Percentiles rank a stretch among this genome's conserved stretches.
These are phyloP conservation scores for Claviceps sorghi DNA, from an alignment of 2,329 filamentous ascomycete species.

Conservation along the genomic window DNA sequence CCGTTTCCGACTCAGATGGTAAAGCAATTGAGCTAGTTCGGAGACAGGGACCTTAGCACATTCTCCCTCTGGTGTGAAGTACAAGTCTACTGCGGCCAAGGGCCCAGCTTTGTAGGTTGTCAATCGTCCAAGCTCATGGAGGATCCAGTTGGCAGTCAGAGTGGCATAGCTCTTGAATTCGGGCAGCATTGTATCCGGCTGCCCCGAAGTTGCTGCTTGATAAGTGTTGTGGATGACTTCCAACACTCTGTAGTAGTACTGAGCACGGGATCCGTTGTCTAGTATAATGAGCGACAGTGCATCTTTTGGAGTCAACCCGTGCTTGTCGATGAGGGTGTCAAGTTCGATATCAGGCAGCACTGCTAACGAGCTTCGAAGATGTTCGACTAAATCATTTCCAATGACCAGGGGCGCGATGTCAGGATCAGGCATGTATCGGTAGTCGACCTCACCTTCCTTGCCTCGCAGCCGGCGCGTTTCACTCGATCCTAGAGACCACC, in stretches of 20 bases:
- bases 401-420: slow-evolving; percentile 74
- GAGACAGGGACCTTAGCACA: slow-evolving; percentile 30
- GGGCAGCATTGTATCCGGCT: slow-evolving; percentile 6
- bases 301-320: slow-evolving; percentile 65
- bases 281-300: slow-evolving; percentile 64
- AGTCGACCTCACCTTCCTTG: slow-evolving; percentile 95
- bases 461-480: slow-evolving; percentile 71
- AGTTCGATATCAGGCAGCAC: slow-evolving; percentile 58
- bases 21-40: slow-evolving; percentile 36
- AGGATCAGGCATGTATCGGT: slow-evolving; percentile 95
- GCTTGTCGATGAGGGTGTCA: slow-evolving; percentile 43
- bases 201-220: slow-evolving; percentile 8
- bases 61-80: slow-evolving; percentile 31
- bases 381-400: slow-evolving; percentile 49
- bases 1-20: slow-evolving; percentile 30
- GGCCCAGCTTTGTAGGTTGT: slow-evolving; percentile 34
- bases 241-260: slow-evolving; percentile 65
- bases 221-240: slow-evolving; percentile 25
- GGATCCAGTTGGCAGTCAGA: slow-evolving; percentile 49
- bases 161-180: slow-evolving; percentile 25
- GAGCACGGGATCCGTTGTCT: slow-evolving; percentile 63
- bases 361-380: slow-evolving; percentile 50
- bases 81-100: slow-evolving; percentile 16
- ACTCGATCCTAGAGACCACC: slow-evolving; percentile 75
- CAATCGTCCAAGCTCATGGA: slow-evolving; percentile 61